Conservation (phyloP, 129 eudicot genomes). For the Pulicaria dysenterica region DNA sequence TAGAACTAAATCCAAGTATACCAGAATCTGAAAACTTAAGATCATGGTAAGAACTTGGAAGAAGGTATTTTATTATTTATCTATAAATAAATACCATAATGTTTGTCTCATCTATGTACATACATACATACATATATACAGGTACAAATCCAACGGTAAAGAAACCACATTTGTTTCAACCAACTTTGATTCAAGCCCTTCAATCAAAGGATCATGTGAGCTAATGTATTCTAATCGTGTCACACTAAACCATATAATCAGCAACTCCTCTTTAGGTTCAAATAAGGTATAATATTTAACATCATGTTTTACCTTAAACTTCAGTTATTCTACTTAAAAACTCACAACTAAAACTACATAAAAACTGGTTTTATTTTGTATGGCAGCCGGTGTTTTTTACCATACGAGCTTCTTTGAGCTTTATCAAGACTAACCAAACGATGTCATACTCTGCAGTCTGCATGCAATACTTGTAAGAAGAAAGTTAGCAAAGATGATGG, state of each 20-base stretch:
- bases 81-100: too few relatives aligned
- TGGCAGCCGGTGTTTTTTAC: constrained; percentile 73
- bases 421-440: constrained; percentile 74
- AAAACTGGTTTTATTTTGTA: neutral
- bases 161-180: constrained; percentile 73
- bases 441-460: constrained; percentile 87
- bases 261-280: constrained; percentile 74
- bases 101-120: too few relatives aligned
- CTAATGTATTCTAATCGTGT: constrained; percentile 76
- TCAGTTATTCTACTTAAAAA: neutral
- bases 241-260: constrained; percentile 60
- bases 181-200: constrained; percentile 64
- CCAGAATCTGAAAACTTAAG: constrained; percentile 79
- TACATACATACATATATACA: too few relatives aligned
- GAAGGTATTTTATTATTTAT: too few relatives aligned
- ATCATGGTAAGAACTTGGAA: constrained; percentile 95
- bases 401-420: constrained; percentile 63
- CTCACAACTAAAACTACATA: neutral
- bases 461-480: constrained; percentile 94
- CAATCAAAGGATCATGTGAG: constrained; percentile 46
- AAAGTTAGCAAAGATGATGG: constrained; percentile 81
- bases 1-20: constrained; percentile 67
- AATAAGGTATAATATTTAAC: constrained; percentile 54
- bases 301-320: neutral
- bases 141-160: too few relatives aligned